phyloP scores from a whole-genome alignment of 768 basidiomycete genomes.

The Auricularia sp. region DNA sequence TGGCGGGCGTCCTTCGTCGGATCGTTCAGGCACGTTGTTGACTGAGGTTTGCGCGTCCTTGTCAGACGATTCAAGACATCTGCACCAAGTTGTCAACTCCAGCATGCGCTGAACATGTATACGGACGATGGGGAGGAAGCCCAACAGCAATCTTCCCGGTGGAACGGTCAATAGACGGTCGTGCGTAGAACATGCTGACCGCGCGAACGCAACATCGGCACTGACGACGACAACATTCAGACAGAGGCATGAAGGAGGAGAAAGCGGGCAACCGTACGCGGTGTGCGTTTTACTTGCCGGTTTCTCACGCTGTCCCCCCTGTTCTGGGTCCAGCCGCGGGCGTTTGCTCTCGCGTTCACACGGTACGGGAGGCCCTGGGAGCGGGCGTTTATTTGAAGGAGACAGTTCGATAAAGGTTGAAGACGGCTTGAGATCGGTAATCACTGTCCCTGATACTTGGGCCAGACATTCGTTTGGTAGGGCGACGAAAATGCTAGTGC shows the following conservation, averaged over 20 bases:
- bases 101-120: not conserved
- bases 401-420: slow-evolving; percentile 3
- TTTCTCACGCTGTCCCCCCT: not conserved
- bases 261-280: not conserved
- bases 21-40: slow-evolving; percentile 16
- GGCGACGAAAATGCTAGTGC: slow-evolving; percentile 64
- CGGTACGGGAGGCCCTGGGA: not conserved
- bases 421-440: slow-evolving; percentile 36
- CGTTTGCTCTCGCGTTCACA: not conserved
- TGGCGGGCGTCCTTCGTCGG: slow-evolving; percentile 35
- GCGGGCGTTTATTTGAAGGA: not conserved
- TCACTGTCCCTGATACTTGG: slow-evolving; percentile 68
- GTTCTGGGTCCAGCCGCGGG: not conserved
- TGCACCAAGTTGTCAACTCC: slow-evolving; percentile 17
- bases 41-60: slow-evolving; percentile 26
- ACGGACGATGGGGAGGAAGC: slow-evolving; percentile 57
- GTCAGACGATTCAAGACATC: slow-evolving; percentile 58
- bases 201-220: slow-evolving; percentile 41
- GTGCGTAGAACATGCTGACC: slow-evolving; percentile 59
- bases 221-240: slow-evolving; percentile 24
- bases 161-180: slow-evolving; percentile 36
- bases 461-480: slow-evolving; percentile 78
- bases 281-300: not conserved
- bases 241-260: not conserved
- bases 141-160: slow-evolving; percentile 53